Base-by-base conservation (phyloP, 306 rosid genomes). In the Prunus mira region DNA sequence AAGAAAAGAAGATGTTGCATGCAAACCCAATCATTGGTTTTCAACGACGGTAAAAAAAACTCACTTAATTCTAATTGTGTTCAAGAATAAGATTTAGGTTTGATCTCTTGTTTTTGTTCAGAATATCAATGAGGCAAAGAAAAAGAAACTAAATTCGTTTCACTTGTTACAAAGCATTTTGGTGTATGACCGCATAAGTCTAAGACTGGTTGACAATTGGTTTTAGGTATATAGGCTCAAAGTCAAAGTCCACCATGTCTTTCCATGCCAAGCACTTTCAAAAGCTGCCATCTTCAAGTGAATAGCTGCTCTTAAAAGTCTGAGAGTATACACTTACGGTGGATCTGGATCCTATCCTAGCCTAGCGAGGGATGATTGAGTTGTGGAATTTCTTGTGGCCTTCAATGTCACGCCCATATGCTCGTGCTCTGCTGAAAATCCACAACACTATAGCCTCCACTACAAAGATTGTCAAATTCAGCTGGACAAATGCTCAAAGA, bases 201-300 rank as follows among this genome's bases (percentile, higher is more conserved):
- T 28, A 15, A 6, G 43, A 38, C 43, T 6, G 1, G n/a, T 62
- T 62, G 67, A 62, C 67, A 62, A 5, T 27, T 62, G 67, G 20
- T 38, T 65, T 30, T 34, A 17, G 69, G 49, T 18, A 19, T 10
- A n/a, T 34, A 3, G 49, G 69, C 69, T 43, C 27, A 41, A 58
- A 73, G 82, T 82, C 82, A 77, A 82, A 65, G 28, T 57, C 82
- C 65, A 55, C 75, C 71, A 19, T 18, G 72, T 55, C 56, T 65
- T 69, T 67, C 46, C 73, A 80, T 64, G 80, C 62, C 67, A 70
- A 55, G 84, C 74, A 76, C 78, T 76, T 56, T 11, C 45, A 14
- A 80, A 69, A 75, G 67, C 75, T 49, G 79, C 75, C 63, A 47
- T 47, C 47, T 69, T 55, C 10, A 69, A 66, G 70, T 67, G 83